These are phyloP conservation scores for Didymella keratinophila DNA, from an alignment of 2,329 filamentous ascomycete genomes.

Conservation along the genomic window DNA sequence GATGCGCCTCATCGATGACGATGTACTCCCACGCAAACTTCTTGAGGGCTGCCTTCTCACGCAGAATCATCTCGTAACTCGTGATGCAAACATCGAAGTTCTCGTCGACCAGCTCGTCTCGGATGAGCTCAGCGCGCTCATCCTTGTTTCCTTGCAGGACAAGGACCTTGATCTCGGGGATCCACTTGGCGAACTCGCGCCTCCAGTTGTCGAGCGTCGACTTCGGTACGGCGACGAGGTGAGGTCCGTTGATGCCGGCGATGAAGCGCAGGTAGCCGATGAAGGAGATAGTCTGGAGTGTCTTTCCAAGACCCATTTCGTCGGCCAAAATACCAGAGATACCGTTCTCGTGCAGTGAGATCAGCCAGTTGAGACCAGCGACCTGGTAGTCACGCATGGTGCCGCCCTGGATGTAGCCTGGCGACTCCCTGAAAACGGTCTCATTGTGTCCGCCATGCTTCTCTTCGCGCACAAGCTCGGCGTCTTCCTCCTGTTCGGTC, in stretches of 20 bases:
- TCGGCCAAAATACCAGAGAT: constrained; percentile 98
- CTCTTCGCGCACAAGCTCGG: constrained; percentile 84
- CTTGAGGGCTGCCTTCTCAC: constrained; percentile 92
- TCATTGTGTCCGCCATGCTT: constrained; percentile 85
- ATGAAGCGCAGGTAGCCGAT: constrained; percentile 93
- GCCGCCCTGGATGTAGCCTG: constrained; percentile 82
- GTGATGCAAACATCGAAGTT: constrained; percentile 98
- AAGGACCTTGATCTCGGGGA: constrained; percentile 91
- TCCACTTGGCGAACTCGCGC: constrained; percentile 92
- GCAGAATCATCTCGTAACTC: constrained; percentile 97
- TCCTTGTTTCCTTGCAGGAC: constrained; percentile 96
- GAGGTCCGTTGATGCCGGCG: constrained; percentile 86
- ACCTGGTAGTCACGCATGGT: constrained; percentile 97
- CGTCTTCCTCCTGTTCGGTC: constrained; percentile 97
- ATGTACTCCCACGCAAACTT: constrained; percentile 99
- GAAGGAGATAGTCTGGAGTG: constrained; percentile 95
- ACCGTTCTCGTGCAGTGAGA: constrained; percentile 97
- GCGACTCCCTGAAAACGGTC: constrained; percentile 87
- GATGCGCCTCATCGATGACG: constrained; percentile 96
- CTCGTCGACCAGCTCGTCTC: constrained; percentile 88
- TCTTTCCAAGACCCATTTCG: constrained; percentile 99
- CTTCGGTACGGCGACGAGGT: constrained; percentile 91
- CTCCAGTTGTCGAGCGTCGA: constrained; percentile 99
- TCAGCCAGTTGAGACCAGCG: constrained; percentile 94
- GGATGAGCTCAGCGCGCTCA: constrained; percentile 86